Conservation (phyloP, 2,329 filamentous ascomycete species). For the Bipolaris victoriae region DNA sequence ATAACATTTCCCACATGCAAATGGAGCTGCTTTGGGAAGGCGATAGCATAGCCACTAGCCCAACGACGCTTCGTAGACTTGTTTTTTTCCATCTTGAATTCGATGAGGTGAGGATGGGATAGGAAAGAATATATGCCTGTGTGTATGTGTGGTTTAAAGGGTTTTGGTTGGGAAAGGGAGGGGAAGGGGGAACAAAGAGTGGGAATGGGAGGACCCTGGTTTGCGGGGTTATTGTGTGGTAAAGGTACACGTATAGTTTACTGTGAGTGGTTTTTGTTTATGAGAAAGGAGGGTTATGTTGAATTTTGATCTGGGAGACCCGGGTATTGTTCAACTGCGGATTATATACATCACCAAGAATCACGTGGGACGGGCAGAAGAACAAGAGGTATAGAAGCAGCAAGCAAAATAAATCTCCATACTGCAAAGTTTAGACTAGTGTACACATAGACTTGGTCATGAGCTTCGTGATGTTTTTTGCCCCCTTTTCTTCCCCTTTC, state of each 20-base stretch:
- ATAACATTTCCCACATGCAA: background rate
- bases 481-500: slow-evolving; percentile 2
- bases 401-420: slow-evolving; percentile 34
- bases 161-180: slow-evolving; percentile 2
- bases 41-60: slow-evolving; percentile 50
- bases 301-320: too few relatives aligned
- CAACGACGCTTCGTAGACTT: slow-evolving; percentile 31
- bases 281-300: background rate
- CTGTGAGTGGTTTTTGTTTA: background rate
- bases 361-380: background rate
- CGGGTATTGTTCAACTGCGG: too few relatives aligned
- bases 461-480: slow-evolving; percentile 43
- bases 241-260: too few relatives aligned
- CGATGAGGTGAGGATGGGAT: background rate
- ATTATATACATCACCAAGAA: background rate
- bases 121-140: background rate
- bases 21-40: slow-evolving; percentile 38
- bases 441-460: slow-evolving; percentile 47
- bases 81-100: background rate
- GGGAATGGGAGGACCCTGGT: too few relatives aligned
- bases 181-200: background rate
- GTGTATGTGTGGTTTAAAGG: background rate
- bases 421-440: slow-evolving; percentile 45
- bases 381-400: slow-evolving; percentile 12
- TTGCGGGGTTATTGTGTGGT: too few relatives aligned